A percentile compares a stretch with the other conserved stretches of the same genome.
These are phyloP conservation scores for Coemansia sp. DNA, from an alignment of 192 early-diverging fungal species.

Conservation along the genomic window DNA sequence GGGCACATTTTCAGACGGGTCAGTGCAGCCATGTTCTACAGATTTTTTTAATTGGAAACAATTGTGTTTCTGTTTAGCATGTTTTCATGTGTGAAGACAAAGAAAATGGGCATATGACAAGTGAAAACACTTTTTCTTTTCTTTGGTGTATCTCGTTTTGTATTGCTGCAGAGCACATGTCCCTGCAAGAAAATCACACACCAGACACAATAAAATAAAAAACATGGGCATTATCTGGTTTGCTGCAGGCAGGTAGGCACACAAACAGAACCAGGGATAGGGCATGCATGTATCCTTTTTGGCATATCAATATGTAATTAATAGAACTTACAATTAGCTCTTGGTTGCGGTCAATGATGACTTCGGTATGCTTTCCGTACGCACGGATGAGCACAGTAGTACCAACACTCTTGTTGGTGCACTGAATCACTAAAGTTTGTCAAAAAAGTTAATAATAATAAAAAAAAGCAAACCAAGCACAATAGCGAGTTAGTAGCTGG, in stretches of 20 bases:
- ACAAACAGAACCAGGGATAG: too few relatives aligned
- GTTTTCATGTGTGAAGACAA: background rate
- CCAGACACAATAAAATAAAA: too few relatives aligned
- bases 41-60: background rate
- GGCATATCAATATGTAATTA: too few relatives aligned
- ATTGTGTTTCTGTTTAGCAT: background rate
- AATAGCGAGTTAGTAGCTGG: background rate
- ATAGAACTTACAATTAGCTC: constrained; percentile 79
- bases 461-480: background rate
- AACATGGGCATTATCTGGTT: too few relatives aligned
- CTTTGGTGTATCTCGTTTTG: too few relatives aligned
- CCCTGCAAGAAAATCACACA: background rate
- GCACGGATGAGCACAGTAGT: constrained; percentile 78
- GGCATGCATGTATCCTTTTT: too few relatives aligned
- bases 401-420: constrained; percentile 59
- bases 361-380: constrained; percentile 84
- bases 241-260: too few relatives aligned
- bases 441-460: constrained; percentile 9
- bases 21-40: constrained; percentile 78
- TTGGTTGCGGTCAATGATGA: constrained; percentile 84
- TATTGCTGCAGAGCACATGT: background rate
- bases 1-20: constrained; percentile 71
- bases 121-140: background rate
- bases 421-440: constrained; percentile 61
- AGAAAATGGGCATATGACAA: background rate